phyloP scores from a whole-genome alignment of 306 rosid genomes.

The Cucumis melo region DNA sequence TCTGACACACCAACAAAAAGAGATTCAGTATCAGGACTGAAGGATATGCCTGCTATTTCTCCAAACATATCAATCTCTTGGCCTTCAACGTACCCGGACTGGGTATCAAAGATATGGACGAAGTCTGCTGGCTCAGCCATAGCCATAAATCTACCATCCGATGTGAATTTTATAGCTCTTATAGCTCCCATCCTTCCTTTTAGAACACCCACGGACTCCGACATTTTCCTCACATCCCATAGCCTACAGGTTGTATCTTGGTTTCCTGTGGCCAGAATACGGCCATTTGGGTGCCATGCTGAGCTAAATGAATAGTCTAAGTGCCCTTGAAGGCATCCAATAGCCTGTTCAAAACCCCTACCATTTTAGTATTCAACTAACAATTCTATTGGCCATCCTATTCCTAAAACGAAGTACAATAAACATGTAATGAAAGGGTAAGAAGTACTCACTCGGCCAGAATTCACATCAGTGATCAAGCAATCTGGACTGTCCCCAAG shows the following conservation, averaged over 20 bases:
- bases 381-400: not conserved
- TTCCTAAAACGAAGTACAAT: not conserved
- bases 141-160: conserved; percentile 69
- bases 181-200: conserved; percentile 86
- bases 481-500: conserved; percentile 83
- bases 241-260: conserved; percentile 77
- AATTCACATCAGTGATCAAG: conserved; percentile 51
- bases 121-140: conserved; percentile 90
- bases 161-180: conserved; percentile 59
- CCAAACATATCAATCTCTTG: conserved; percentile 82
- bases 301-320: conserved; percentile 77
- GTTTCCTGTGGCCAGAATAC: conserved; percentile 68
- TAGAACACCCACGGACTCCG: conserved; percentile 54
- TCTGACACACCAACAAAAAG: conserved; percentile 76
- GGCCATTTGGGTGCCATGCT: conserved; percentile 76
- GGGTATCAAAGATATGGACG: conserved; percentile 66
- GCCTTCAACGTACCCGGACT: conserved; percentile 47
- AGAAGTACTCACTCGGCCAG: conserved; percentile 9
- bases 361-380: not conserved
- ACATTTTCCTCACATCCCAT: conserved; percentile 68
- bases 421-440: not conserved
- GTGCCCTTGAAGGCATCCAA: conserved; percentile 41
- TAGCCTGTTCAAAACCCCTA: conserved; percentile 20
- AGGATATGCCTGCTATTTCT: conserved; percentile 78
- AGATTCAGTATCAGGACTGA: conserved; percentile 79